Evolutionary conservation across 2,329 filamentous ascomycete genomes (phyloP).

Genomic region (Cryoendolithus antarcticus): DNA sequence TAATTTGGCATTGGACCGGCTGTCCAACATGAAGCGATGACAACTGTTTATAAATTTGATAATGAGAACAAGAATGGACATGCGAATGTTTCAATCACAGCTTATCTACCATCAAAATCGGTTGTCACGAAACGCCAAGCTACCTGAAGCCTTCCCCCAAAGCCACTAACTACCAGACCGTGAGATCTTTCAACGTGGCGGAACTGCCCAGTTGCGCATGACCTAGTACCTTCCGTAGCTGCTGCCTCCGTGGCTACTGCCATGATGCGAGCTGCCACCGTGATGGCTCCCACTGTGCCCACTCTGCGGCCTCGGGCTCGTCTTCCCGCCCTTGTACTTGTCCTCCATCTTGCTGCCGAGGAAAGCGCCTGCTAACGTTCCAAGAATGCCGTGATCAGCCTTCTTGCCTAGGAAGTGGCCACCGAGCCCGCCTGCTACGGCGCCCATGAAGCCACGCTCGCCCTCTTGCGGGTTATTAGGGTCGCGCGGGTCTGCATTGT

Average conservation of each 20-base stretch:
- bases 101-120: too few relatives aligned
- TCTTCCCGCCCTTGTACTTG: conserved; percentile 35
- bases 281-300: conserved; percentile 6
- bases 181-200: too few relatives aligned
- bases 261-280: conserved; percentile 1
- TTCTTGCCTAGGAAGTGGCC: conserved; percentile 45
- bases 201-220: too few relatives aligned
- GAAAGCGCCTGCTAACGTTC: conserved; percentile 45
- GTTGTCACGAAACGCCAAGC: too few relatives aligned
- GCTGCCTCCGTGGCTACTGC: neutral
- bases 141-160: too few relatives aligned
- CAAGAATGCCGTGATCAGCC: conserved; percentile 45
- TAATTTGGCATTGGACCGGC: too few relatives aligned
- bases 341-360: conserved; percentile 44
- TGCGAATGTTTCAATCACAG: too few relatives aligned
- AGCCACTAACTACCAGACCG: too few relatives aligned
- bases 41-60: too few relatives aligned
- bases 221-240: conserved; percentile 1
- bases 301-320: conserved; percentile 3
- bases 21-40: too few relatives aligned
- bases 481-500: conserved; percentile 20
- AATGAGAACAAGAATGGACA: too few relatives aligned
- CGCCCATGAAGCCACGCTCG: conserved; percentile 46
- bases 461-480: conserved; percentile 37
- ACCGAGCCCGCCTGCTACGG: conserved; percentile 44